phyloP scores from a whole-genome alignment of 352 stramenopile genomes.

The Phytophthora hibernalis region DNA sequence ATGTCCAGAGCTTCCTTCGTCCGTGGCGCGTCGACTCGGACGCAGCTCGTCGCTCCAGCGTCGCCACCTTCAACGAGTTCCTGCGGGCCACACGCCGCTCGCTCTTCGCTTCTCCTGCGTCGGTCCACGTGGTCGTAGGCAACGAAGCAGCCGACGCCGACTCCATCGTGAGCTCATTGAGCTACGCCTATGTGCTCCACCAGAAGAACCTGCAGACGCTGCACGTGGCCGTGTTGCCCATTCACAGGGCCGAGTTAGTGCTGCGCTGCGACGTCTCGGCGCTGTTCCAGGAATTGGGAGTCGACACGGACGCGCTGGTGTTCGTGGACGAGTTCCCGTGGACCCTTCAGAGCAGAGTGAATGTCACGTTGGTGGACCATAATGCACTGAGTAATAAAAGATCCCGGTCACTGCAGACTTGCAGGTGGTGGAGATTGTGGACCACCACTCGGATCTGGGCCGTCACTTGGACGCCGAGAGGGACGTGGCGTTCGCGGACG shows the following conservation, averaged over 20 bases:
- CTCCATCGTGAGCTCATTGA: conserved; percentile 83
- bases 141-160: conserved; percentile 87
- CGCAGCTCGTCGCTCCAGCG: conserved; percentile 18
- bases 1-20: conserved; percentile 11
- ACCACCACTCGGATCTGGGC: conserved; percentile 79
- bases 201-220: conserved; percentile 26
- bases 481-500: conserved; percentile 76
- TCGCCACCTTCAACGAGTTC: conserved; percentile 32
- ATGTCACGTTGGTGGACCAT: conserved; percentile 75
- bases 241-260: conserved; percentile 63
- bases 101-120: conserved; percentile 6
- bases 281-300: conserved; percentile 57
- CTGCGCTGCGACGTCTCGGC: conserved; percentile 77
- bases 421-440: conserved; percentile 75
- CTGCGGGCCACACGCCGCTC: conserved; percentile 15
- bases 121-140: conserved; percentile 72
- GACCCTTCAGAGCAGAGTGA: conserved; percentile 38
- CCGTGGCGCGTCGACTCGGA: conserved; percentile 20
- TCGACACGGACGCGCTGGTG: conserved; percentile 62
- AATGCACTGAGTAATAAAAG: conserved; percentile 74
- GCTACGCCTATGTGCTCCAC: conserved; percentile 63
- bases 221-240: conserved; percentile 66
- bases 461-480: conserved; percentile 50
- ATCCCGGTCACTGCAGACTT: conserved; percentile 30
- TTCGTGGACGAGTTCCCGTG: conserved; percentile 87